phyloP scores from a whole-genome alignment of 2,329 filamentous ascomycete species.

The Calonectria pseudoreteaudii region DNA sequence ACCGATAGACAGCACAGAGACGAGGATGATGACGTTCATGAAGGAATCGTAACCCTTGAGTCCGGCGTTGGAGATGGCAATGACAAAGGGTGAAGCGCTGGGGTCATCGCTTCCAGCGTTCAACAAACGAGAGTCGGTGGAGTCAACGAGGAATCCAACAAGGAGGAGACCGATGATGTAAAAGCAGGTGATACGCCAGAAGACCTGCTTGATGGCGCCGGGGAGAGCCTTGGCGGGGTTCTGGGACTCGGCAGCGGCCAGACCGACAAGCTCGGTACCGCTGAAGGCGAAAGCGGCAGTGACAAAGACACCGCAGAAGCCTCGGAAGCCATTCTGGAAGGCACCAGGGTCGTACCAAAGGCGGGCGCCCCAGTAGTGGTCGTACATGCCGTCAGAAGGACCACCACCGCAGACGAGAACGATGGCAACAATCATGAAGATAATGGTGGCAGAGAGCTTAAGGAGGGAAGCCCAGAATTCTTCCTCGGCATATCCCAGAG shows the following conservation, averaged over 20 bases:
- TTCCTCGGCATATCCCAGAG: slow-evolving; percentile 67
- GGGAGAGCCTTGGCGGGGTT: slow-evolving; percentile 81
- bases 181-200: slow-evolving; percentile 68
- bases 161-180: slow-evolving; percentile 66
- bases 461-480: slow-evolving; percentile 70
- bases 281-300: slow-evolving; percentile 80
- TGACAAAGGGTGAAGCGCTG: slow-evolving; percentile 66
- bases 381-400: slow-evolving; percentile 59
- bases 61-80: slow-evolving; percentile 66
- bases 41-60: slow-evolving; percentile 65
- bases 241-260: slow-evolving; percentile 77
- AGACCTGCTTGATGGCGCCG: slow-evolving; percentile 84
- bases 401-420: slow-evolving; percentile 71
- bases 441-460: slow-evolving; percentile 68
- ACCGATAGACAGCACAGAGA: slow-evolving; percentile 70
- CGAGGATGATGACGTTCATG: slow-evolving; percentile 70
- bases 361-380: slow-evolving; percentile 61
- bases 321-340: slow-evolving; percentile 81
- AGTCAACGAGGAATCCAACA: slow-evolving; percentile 62
- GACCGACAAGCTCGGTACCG: slow-evolving; percentile 80
- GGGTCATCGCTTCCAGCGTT: slow-evolving; percentile 55
- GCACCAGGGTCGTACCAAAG: slow-evolving; percentile 64
- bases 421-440: slow-evolving; percentile 74
- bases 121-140: slow-evolving; percentile 60
- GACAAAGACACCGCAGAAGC: slow-evolving; percentile 72